phyloP scores from a whole-genome alignment of 805 yeast genomes.

The Sugiyamaella mastotermitis region DNA sequence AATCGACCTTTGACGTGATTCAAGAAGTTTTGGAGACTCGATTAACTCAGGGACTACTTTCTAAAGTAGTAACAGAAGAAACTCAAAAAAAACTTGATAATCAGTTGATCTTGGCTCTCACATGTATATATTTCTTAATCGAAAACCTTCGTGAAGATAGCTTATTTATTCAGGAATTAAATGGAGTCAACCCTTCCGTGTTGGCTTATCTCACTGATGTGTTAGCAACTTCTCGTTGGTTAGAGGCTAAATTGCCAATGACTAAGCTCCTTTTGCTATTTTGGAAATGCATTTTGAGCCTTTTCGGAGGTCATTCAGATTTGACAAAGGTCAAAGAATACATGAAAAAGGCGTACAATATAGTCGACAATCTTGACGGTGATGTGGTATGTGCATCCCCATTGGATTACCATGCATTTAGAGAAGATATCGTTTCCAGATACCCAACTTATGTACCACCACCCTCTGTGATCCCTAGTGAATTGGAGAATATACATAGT shows the following conservation, averaged over 20 bases:
- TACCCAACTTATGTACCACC: conserved; percentile 67
- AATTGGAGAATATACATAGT: conserved; percentile 45
- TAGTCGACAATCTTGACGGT: conserved; percentile 23
- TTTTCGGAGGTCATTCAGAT: conserved; percentile 52
- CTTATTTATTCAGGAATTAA: conserved; percentile 18
- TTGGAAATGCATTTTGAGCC: conserved; percentile 45
- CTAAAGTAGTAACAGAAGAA: conserved; percentile 1
- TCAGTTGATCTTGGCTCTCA: conserved; percentile 10
- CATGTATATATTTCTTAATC: conserved; percentile 25
- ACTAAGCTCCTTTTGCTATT: conserved; percentile 45
- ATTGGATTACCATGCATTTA: conserved; percentile 73
- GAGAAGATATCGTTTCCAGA: conserved; percentile 66
- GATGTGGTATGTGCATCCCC: conserved; percentile 57
- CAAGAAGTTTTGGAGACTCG: conserved; percentile 2
- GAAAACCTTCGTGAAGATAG: conserved; percentile 11
- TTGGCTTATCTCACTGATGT: conserved; percentile 41
- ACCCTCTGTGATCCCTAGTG: conserved; percentile 39
- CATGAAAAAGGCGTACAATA: conserved; percentile 39
- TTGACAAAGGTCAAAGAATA: conserved; percentile 41
- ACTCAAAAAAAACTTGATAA: neutral
- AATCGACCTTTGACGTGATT: conserved; percentile 4
- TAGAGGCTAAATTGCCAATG: conserved; percentile 25
- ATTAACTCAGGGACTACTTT: neutral
- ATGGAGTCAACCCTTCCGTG: conserved; percentile 31
- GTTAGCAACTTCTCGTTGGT: conserved; percentile 67